A percentile compares a stretch with the other conserved stretches of the same genome.
Evolutionary conservation across 164 flowering plant genomes (phyloP).

Genomic region (Houttuynia cordata): DNA sequence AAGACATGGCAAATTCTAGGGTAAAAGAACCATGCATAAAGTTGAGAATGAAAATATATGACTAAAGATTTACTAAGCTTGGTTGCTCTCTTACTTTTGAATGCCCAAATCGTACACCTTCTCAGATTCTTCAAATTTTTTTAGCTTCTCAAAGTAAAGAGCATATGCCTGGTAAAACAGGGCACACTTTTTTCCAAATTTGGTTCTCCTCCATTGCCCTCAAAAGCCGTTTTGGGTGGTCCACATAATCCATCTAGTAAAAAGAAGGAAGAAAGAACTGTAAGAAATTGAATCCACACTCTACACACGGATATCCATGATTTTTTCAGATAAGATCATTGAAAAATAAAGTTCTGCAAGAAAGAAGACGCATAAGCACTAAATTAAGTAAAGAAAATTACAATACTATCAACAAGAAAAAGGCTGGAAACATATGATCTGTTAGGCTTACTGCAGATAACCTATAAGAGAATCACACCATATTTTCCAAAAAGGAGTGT

Average conservation of each 20-base stretch:
- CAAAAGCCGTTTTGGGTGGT: slow-evolving; percentile 51
- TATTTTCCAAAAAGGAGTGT: too few relatives aligned
- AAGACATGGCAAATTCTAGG: too few relatives aligned
- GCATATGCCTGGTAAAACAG: slow-evolving; percentile 92
- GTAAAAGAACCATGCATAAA: neutral
- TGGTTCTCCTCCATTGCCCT: slow-evolving; percentile 54
- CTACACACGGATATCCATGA: too few relatives aligned
- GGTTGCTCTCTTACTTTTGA: slow-evolving; percentile 46
- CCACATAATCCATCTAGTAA: slow-evolving; percentile 83
- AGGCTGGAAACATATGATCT: too few relatives aligned
- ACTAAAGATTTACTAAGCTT: neutral
- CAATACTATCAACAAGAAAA: too few relatives aligned
- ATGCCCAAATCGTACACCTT: slow-evolving; percentile 73
- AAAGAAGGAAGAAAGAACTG: neutral
- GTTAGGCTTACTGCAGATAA: too few relatives aligned
- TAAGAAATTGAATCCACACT: too few relatives aligned
- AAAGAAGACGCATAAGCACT: too few relatives aligned
- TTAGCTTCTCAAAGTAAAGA: slow-evolving; percentile 71
- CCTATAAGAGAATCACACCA: too few relatives aligned
- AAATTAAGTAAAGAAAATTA: too few relatives aligned
- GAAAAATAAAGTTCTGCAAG: too few relatives aligned
- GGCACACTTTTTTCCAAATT: slow-evolving; percentile 55
- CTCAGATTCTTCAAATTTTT: slow-evolving; percentile 79
- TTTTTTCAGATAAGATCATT: too few relatives aligned
- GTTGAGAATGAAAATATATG: neutral